Evolutionary conservation across 1,139 yeast genomes (phyloP), one percentile per base, ranked within the genome.

Genomic region (Lodderomyces metapsilosis): DNA sequence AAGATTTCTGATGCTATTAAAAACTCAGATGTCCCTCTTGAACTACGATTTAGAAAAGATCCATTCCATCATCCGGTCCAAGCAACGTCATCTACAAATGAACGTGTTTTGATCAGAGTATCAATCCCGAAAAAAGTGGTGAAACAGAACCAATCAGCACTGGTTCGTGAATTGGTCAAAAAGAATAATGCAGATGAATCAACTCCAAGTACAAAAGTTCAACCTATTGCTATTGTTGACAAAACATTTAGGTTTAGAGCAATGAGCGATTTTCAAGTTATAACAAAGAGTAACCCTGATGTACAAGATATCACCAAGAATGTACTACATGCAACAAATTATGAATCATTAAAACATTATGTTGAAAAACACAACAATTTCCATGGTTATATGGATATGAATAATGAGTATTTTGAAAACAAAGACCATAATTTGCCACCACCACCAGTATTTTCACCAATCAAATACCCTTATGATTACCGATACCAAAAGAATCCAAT

Each of bases 231-330:
- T 0, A 74, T 88, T 13, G 71, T 89, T 17, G 80, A 82, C 51
- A 78, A 80, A 46, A 85, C 85, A 13, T 84, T 81, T 53, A 78
- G 87, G 51, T 92, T 91, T 59, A 76, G 96, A 51, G 88, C 87
- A 44, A 79, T 92, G 71, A 82, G 92, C 1, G 98, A 92, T 62
- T 92, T 88, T 58, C 98, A 91, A 58, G 77, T 80, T 47, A 67
- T 76, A 25, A 78, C 91, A 15, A 76, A 75, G 42, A 74, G 78
- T 49, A 84, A 86, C 11, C 56, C 67, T 2, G 71, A 80, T 48
- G 62, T 61, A 9, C 72, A 69, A 45, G 47, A 33, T 20, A 25
- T 33, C 15, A 56, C 10, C 42, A 30, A 34, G 11, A 32, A 52
- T 4, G 49, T 68, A 11, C 48, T 65, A 5, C 47, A 59, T 30